A percentile compares a stretch with the other conserved stretches of the same genome.
phyloP scores from a whole-genome alignment of 2,329 filamentous ascomycete genomes.

The Cytospora schulzeri region DNA sequence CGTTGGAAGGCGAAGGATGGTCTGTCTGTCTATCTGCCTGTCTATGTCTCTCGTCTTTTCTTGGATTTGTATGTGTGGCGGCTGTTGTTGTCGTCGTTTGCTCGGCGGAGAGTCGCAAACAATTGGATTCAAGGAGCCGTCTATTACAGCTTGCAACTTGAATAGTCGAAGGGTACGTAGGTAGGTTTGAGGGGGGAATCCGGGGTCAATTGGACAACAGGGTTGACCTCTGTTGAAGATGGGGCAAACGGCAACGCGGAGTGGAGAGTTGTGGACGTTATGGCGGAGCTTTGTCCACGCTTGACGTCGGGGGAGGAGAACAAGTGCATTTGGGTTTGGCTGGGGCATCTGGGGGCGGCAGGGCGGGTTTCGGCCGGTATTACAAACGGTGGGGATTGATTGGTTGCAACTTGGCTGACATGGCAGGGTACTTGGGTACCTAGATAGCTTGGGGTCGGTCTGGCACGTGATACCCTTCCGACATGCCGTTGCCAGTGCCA shows the following conservation, averaged over 20 bases:
- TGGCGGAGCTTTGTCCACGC: no score
- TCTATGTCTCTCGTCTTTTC: neutral
- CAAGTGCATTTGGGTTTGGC: neutral
- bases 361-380: slow-evolving; percentile 28
- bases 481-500: neutral
- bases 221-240: neutral
- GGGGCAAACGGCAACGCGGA: slow-evolving; percentile 8
- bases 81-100: neutral
- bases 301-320: slow-evolving; percentile 19
- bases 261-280: slow-evolving; percentile 13
- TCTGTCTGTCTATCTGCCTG: neutral
- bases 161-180: neutral
- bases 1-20: neutral
- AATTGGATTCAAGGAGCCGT: neutral
- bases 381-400: slow-evolving; percentile 30
- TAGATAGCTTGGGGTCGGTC: neutral
- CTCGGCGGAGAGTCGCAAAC: neutral
- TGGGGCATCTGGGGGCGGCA: no score
- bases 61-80: neutral
- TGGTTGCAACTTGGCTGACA: slow-evolving; percentile 19
- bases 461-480: slow-evolving; percentile 8
- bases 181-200: neutral
- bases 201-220: neutral
- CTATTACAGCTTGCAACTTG: neutral
- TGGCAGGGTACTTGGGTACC: neutral